These are phyloP conservation scores for Micromonas pusilla DNA, from an alignment of 139 green algal genomes.

Conservation along the genomic window DNA sequence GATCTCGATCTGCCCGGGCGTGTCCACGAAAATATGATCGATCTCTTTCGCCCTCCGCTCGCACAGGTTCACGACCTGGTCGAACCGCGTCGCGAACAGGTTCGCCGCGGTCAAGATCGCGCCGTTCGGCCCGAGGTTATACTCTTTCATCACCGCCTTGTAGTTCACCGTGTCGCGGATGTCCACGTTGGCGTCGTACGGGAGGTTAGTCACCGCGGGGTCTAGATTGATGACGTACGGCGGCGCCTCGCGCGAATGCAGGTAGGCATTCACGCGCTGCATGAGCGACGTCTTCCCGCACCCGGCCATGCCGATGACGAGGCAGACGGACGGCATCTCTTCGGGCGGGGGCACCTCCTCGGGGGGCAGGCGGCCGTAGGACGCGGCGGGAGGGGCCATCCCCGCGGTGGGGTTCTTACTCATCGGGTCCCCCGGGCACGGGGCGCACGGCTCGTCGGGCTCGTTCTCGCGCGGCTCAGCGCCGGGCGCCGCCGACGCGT, in stretches of 20 bases:
- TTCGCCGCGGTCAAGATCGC: constrained; percentile 95
- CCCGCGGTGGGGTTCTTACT: too few relatives aligned
- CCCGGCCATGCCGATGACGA: constrained; percentile 85
- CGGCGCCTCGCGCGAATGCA: constrained; percentile 45
- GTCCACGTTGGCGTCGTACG: constrained; percentile 91
- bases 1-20: constrained; percentile 97
- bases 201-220: constrained; percentile 77
- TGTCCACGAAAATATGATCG: constrained; percentile 85
- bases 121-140: constrained; percentile 92
- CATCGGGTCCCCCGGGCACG: too few relatives aligned
- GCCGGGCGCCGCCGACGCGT: too few relatives aligned
- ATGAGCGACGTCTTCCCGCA: constrained; percentile 95
- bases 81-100: constrained; percentile 95
- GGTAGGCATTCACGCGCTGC: constrained; percentile 72
- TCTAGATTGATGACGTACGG: constrained; percentile 97
- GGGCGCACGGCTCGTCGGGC: too few relatives aligned
- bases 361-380: too few relatives aligned
- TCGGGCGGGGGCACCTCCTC: too few relatives aligned
- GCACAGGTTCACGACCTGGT: constrained; percentile 64
- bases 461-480: too few relatives aligned
- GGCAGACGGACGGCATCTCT: constrained; percentile 37
- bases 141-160: constrained; percentile 97
- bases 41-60: constrained; percentile 28
- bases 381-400: too few relatives aligned
- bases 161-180: constrained; percentile 98